phyloP scores from a whole-genome alignment of 2,329 filamentous ascomycete genomes.

The Ceratocystis harringtonii region DNA sequence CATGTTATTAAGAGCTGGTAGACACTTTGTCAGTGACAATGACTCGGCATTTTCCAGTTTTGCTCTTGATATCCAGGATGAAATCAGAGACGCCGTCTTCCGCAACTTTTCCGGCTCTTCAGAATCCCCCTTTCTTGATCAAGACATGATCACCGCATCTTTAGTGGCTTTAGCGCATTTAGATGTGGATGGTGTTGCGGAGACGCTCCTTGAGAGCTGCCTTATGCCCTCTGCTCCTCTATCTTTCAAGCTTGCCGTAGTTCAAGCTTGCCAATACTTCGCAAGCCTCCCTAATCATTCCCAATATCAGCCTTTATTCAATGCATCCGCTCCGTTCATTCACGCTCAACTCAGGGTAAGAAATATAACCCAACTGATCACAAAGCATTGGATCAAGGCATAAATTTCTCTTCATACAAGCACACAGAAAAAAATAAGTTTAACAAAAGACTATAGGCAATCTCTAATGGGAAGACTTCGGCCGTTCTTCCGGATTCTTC shows the following conservation, averaged over 20 bases:
- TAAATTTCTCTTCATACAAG: too few relatives aligned
- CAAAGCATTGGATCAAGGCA: too few relatives aligned
- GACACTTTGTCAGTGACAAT: conserved; percentile 47
- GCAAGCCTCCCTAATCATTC: conserved; percentile 35
- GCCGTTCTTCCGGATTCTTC: conserved; percentile 9
- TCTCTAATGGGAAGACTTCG: conserved; percentile 11
- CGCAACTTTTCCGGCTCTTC: conserved; percentile 33
- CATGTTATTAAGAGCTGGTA: conserved; percentile 44
- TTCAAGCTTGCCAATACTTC: conserved; percentile 49
- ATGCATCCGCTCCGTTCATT: conserved; percentile 40
- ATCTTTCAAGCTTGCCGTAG: conserved; percentile 46
- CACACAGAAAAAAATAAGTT: neutral
- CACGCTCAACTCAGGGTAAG: conserved; percentile 41
- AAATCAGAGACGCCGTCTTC: conserved; percentile 51
- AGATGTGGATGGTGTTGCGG: conserved; percentile 43
- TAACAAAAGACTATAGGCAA: conserved; percentile 12
- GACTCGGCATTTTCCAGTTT: conserved; percentile 51
- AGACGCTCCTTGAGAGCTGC: conserved; percentile 41
- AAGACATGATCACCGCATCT: conserved; percentile 49
- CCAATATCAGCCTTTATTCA: conserved; percentile 41
- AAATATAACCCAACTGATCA: neutral
- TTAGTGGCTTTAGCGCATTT: conserved; percentile 51
- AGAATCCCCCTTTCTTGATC: conserved; percentile 41
- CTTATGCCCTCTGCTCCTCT: conserved; percentile 41
- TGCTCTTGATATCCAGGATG: conserved; percentile 54